These are phyloP conservation scores for Saccharomycopsis vini DNA, from an alignment of 805 yeast species.

Conservation along the genomic window DNA sequence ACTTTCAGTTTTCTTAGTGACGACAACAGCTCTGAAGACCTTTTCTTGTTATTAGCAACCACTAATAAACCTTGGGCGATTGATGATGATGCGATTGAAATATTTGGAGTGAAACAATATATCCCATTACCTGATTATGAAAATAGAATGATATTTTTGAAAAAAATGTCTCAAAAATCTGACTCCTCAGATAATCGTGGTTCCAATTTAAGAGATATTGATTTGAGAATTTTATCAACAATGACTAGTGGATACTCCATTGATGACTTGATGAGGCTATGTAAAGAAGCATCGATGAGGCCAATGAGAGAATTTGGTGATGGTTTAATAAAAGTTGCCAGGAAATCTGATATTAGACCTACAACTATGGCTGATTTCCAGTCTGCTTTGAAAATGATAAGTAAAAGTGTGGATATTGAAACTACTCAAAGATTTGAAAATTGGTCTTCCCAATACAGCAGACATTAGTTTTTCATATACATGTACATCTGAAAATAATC, in stretches of 20 bases:
- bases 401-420: conserved; percentile 82
- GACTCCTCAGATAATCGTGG: too few relatives aligned
- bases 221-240: conserved; percentile 48
- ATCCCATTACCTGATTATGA: conserved; percentile 89
- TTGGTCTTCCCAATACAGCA: too few relatives aligned
- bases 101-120: conserved; percentile 86
- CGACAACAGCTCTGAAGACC: conserved; percentile 28
- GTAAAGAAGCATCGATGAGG: conserved; percentile 98
- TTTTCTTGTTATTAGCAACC: conserved; percentile 89
- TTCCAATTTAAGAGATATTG: conserved; percentile 56
- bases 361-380: conserved; percentile 65
- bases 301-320: conserved; percentile 89
- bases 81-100: conserved; percentile 92
- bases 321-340: conserved; percentile 40
- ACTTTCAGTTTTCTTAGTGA: not conserved
- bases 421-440: conserved; percentile 74
- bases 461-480: too few relatives aligned
- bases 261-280: conserved; percentile 84
- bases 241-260: conserved; percentile 86
- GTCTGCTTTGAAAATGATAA: conserved; percentile 64
- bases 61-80: conserved; percentile 96
- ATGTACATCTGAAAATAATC: too few relatives aligned
- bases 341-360: conserved; percentile 73
- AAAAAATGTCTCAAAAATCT: conserved; percentile 34
- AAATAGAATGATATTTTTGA: conserved; percentile 65